phyloP scores from a whole-genome alignment of 139 green algal species.

The Pycnococcus provasolii region DNA sequence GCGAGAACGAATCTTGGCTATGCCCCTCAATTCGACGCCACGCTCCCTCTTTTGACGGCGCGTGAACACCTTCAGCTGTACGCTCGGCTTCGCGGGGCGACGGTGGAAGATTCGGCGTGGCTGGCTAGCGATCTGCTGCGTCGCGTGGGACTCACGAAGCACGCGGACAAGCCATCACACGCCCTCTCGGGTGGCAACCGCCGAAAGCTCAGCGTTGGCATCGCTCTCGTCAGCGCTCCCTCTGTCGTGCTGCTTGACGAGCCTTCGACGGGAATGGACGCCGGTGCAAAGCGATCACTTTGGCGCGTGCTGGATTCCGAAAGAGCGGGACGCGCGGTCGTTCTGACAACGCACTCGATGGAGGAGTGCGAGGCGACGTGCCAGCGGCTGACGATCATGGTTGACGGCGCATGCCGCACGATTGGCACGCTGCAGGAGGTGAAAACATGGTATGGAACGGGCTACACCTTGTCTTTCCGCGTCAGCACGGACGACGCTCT shows the following conservation, averaged over 20 bases:
- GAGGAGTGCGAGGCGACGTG: conserved; percentile 88
- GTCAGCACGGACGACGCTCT: neutral
- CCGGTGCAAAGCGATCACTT: conserved; percentile 67
- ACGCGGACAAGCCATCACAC: conserved; percentile 14
- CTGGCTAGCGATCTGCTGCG: conserved; percentile 11
- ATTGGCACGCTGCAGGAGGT: conserved; percentile 74
- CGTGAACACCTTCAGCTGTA: conserved; percentile 46
- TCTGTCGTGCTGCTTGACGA: conserved; percentile 41
- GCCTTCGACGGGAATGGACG: conserved; percentile 61
- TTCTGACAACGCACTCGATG: conserved; percentile 80
- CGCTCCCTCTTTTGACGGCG: conserved; percentile 39
- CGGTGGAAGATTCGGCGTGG: conserved; percentile 1
- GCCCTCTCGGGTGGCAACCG: conserved; percentile 40
- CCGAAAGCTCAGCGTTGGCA: conserved; percentile 44
- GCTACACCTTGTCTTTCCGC: conserved; percentile 15
- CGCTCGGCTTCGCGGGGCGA: conserved; percentile 35
- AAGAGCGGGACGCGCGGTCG: conserved; percentile 39
- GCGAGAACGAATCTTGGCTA: conserved; percentile 34
- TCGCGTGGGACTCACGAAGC: conserved; percentile 19
- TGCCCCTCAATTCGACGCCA: conserved; percentile 49
- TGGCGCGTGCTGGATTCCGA: conserved; percentile 73
- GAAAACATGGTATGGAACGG: conserved; percentile 62
- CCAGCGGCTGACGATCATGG: conserved; percentile 72
- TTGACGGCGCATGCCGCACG: conserved; percentile 52
- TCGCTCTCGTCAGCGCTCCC: conserved; percentile 38